These are phyloP conservation scores for Coniochaeta sp. DNA, from an alignment of 2,329 filamentous ascomycete species.

Conservation along the genomic window DNA sequence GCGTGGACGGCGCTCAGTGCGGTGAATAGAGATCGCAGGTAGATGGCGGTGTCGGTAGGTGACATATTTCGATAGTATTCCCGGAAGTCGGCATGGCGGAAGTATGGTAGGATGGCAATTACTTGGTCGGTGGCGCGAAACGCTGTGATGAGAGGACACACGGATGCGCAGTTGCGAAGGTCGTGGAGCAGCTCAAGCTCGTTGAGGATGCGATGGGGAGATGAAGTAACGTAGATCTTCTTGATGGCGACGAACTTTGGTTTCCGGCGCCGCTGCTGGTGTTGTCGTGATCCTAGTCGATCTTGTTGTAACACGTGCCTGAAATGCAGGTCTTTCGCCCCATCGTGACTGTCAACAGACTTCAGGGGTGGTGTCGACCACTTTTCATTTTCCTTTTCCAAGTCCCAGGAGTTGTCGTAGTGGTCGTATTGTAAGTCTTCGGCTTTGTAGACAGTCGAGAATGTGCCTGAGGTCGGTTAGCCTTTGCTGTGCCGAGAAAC, in stretches of 20 bases:
- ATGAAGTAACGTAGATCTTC: constrained; percentile 98
- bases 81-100: constrained; percentile 89
- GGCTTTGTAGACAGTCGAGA: constrained; percentile 98
- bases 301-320: constrained; percentile 6
- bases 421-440: constrained; percentile 82
- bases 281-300: neutral
- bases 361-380: constrained; percentile 65
- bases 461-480: constrained; percentile 61
- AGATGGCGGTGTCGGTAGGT: constrained; percentile 77
- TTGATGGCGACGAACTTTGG: constrained; percentile 91
- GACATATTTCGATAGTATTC: constrained; percentile 90
- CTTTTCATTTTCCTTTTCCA: constrained; percentile 56
- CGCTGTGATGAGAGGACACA: constrained; percentile 95
- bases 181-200: constrained; percentile 91
- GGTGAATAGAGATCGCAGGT: constrained; percentile 81
- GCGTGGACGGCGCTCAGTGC: constrained; percentile 78
- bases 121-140: constrained; percentile 93
- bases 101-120: constrained; percentile 89
- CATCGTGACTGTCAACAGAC: constrained; percentile 28
- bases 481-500: neutral
- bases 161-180: constrained; percentile 71
- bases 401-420: constrained; percentile 83
- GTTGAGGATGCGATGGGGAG: constrained; percentile 86
- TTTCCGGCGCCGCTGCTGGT: constrained; percentile 31
- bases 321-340: constrained; percentile 10